Base-by-base conservation (phyloP, 768 basidiomycete species). In the Rhizopogon roseolus region DNA sequence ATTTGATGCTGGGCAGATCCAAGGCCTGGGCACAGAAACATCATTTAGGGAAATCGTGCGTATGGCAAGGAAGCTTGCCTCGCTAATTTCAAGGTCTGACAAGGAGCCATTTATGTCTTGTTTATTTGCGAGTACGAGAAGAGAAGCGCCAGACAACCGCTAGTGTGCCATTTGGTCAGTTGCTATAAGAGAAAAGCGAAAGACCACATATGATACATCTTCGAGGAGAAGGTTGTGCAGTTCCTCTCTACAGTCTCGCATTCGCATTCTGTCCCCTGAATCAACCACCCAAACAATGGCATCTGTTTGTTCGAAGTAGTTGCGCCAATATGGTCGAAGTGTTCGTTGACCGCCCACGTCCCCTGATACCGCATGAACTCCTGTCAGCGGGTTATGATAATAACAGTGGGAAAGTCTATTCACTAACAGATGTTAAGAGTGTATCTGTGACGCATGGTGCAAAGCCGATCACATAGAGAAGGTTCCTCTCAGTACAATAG, bases 221-320 rank as follows among this genome's bases (percentile, higher is more conserved):
- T 98, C 95, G 17, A 85, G 81, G 50, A 98, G 77, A 44, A 99
- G 79, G 61, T 78, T 85, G 60, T 88, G 85, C 19, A 98, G 77
- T 71, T 99, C 97, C 46, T 84, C 75, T 64, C 80, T 88, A 72
- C 96, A 98, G 67, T 98, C 95, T 46, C 76, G 71, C 81, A 97
- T 91, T 57, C 97, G 81, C 75, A 93, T 78, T 40, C 90, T 81
- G 72, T 98, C 96, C 37, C 88, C 82, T 0, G 94, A 96, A 74
- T 99, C 97, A 40, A 99, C 95, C 16, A 99, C 96, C 97, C 97
- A 99, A 34, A 98, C 93, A 41, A 99, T 77, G 6, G 90, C 96
- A 71, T 98, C 97, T 9, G 97, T 98, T 71, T 94, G 92, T 71
- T 99, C 97, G 61, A 98, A 98, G 73, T 98, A 98, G 70, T 98